These are phyloP conservation scores for Calonectria fujianensis DNA, from an alignment of 2,329 filamentous ascomycete genomes.

Conservation along the genomic window DNA sequence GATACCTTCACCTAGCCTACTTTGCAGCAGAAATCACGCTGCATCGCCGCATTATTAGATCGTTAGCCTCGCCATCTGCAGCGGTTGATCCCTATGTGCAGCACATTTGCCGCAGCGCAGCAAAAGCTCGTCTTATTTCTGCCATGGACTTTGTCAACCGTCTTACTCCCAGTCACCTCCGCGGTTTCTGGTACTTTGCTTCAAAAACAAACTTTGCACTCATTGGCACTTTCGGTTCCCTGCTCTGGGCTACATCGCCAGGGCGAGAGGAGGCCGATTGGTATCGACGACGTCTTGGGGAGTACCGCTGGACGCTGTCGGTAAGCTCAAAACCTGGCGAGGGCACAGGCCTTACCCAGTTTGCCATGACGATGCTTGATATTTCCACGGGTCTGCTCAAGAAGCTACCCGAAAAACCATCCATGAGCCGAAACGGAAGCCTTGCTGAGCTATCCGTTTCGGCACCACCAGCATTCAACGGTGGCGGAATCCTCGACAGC, in stretches of 20 bases:
- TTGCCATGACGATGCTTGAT: conserved; percentile 87
- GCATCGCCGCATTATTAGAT: conserved; percentile 92
- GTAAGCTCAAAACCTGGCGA: conserved; percentile 86
- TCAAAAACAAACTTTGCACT: conserved; percentile 94
- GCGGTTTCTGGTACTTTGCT: conserved; percentile 95
- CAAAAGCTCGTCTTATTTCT: conserved; percentile 94
- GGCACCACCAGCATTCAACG: conserved; percentile 57
- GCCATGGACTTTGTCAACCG: conserved; percentile 99
- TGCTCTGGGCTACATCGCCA: conserved; percentile 92
- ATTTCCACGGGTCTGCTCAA: conserved; percentile 82
- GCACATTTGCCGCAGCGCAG: conserved; percentile 94
- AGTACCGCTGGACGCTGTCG: conserved; percentile 95
- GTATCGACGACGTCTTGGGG: conserved; percentile 88
- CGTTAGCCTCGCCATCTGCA: conserved; percentile 71
- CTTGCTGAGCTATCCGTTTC: conserved; percentile 66
- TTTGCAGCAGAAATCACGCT: conserved; percentile 96
- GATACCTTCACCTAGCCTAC: conserved; percentile 92
- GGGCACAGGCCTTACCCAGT: conserved; percentile 75
- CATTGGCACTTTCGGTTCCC: conserved; percentile 93
- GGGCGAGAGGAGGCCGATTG: conserved; percentile 93
- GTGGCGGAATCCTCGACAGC: conserved; percentile 61
- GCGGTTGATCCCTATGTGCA: conserved; percentile 85
- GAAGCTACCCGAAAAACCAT: conserved; percentile 82
- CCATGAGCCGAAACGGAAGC: conserved; percentile 74
- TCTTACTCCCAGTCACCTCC: conserved; percentile 87